phyloP scores from a whole-genome alignment of 169 alveolate genomes.

The Cryptosporidium viatorum region DNA sequence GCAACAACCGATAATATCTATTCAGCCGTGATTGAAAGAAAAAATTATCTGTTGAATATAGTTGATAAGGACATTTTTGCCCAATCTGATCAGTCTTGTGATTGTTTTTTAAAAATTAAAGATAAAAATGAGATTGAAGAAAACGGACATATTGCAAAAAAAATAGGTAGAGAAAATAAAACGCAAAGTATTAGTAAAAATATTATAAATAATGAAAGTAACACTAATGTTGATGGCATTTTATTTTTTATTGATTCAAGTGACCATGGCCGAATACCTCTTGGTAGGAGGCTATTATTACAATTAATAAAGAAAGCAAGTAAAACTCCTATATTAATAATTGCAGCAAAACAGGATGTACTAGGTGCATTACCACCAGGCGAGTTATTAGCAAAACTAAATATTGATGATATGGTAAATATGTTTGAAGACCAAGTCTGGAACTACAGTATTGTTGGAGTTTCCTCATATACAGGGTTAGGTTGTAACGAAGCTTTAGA shows the following conservation, averaged over 20 bases:
- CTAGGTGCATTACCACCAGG: constrained; percentile 36
- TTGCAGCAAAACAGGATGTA: constrained; percentile 62
- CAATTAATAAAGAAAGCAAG: constrained; percentile 11
- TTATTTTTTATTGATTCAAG: constrained; percentile 70
- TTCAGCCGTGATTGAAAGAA: not conserved
- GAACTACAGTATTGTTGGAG: constrained; percentile 43
- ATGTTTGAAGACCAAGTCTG: not conserved
- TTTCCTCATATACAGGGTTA: constrained; percentile 58
- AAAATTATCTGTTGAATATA: constrained; percentile 15
- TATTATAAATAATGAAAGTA: not conserved
- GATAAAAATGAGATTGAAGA: not conserved
- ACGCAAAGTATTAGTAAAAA: not conserved
- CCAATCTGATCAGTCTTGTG: not conserved
- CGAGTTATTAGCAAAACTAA: constrained; percentile 18
- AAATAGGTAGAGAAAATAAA: not conserved
- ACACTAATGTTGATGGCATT: constrained; percentile 36
- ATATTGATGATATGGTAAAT: constrained; percentile 14
- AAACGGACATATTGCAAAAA: not conserved
- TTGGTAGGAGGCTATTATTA: constrained; percentile 30
- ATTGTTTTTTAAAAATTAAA: not conserved
- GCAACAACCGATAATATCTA: not conserved
- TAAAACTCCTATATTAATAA: constrained; percentile 10
- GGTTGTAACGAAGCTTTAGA: constrained; percentile 70
- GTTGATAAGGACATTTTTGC: not conserved
- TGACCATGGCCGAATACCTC: constrained; percentile 66